Base-by-base conservation (phyloP, 169 alveolate genomes). In the Plasmodium sp. region DNA sequence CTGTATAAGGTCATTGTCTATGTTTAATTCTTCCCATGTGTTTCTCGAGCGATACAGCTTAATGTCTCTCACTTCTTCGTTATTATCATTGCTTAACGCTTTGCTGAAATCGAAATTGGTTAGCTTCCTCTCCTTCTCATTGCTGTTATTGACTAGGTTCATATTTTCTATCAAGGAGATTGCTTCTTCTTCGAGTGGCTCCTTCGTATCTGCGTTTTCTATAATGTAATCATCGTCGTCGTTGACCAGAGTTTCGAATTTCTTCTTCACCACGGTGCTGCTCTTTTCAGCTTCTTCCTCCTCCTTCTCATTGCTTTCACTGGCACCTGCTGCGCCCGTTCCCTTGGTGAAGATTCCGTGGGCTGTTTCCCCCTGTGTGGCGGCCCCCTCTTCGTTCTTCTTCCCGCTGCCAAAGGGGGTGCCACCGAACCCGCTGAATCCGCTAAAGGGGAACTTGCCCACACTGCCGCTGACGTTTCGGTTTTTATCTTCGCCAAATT, bases 1-100 rank as follows among this genome's bases (percentile, higher is more conserved):
- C 51, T 93, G 94, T 62, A 95, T 91, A 67, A 95, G 84, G 41
- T 95, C 96, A 31, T 88, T 94, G 22, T 94, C 96, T n/a, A 95
- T 84, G 27, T 93, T 54, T 74, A 95, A 58, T 81, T 95, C 97
- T 54, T 93, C 93, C 97, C 97, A 95, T 34, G 96, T 94, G 33
- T 95, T 93, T 62, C 95, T 95, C 5, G 97, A 93, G 75, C 93
- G 96, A 36, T 94, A 74, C 31, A 83, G 45, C 58, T 91, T 73
- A 51, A 92, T 41, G 71, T 95, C 85, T 54, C 93, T 74, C 58
- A 54, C 41, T 73, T 84, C 88, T 3, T 81, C 34, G 2, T 10
- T 48, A 4, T 62, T 51, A 2, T 48, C 54, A 36, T 18, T 41
- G 18, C n/a, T 86, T 22, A 82, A n/a, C 58, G 45, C 84, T 48